Percentiles rank a stretch among this genome's conserved stretches.
phyloP scores from a whole-genome alignment of 2,329 filamentous ascomycete genomes.

The Penicillium sp. region DNA sequence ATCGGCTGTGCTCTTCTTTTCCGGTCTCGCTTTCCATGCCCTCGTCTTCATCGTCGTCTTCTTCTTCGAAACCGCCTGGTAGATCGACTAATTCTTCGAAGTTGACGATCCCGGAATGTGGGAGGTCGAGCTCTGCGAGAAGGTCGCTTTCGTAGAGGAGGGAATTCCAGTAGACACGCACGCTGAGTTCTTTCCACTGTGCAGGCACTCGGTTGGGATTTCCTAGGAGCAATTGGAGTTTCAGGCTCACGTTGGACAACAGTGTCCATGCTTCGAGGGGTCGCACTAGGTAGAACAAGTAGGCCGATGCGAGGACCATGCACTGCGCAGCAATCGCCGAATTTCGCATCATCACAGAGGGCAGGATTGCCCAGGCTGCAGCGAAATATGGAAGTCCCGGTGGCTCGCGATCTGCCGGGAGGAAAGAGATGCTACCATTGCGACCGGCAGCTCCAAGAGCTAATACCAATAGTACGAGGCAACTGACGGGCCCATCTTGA shows the following conservation, averaged over 20 bases:
- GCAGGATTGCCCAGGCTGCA: conserved; percentile 75
- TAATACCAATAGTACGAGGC: conserved; percentile 76
- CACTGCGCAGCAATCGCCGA: conserved; percentile 78
- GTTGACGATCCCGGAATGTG: conserved; percentile 79
- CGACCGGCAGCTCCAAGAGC: conserved; percentile 76
- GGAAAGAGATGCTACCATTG: conserved; percentile 73
- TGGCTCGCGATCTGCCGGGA: conserved; percentile 68
- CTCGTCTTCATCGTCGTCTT: conserved; percentile 53
- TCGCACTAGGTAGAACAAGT: conserved; percentile 78
- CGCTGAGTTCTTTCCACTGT: conserved; percentile 70
- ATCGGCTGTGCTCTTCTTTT: background rate
- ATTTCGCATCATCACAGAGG: conserved; percentile 77
- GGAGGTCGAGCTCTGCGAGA: conserved; percentile 75
- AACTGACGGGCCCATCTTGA: conserved; percentile 77
- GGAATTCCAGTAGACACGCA: conserved; percentile 83
- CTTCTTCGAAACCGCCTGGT: conserved; percentile 72
- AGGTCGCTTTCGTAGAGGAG: conserved; percentile 79
- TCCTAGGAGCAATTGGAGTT: conserved; percentile 76
- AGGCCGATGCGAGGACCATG: conserved; percentile 77
- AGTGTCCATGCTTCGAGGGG: conserved; percentile 83
- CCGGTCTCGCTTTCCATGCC: conserved; percentile 6
- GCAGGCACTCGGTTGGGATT: conserved; percentile 70
- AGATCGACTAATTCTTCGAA: conserved; percentile 79
- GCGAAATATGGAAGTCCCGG: conserved; percentile 79
- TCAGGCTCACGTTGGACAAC: conserved; percentile 77